Percentiles rank a stretch among this genome's conserved stretches.
These are phyloP conservation scores for Fusarium globosum DNA, from an alignment of 2,329 filamentous ascomycete genomes.

Conservation along the genomic window DNA sequence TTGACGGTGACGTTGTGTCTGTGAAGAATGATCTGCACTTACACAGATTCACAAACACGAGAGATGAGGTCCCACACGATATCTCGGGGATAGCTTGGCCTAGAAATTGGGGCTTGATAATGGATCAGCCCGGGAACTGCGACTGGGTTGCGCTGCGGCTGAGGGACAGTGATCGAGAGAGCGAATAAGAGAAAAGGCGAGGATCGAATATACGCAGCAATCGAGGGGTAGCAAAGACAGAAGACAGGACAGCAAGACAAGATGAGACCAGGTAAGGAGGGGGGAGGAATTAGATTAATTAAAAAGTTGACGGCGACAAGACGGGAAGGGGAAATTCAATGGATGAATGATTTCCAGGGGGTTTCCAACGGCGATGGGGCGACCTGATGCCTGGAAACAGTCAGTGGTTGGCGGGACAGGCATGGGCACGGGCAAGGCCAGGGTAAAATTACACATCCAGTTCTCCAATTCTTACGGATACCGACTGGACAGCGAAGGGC, in stretches of 20 bases:
- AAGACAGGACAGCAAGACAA: constrained; percentile 8
- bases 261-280: constrained; percentile 18
- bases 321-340: constrained; percentile 41
- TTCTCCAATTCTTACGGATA: constrained; percentile 23
- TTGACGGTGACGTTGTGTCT: constrained; percentile 29
- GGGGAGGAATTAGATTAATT: constrained; percentile 34
- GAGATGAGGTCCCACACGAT: constrained; percentile 33
- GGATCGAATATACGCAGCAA: not conserved
- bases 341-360: constrained; percentile 44
- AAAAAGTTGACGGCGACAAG: constrained; percentile 16
- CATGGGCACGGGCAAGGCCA: constrained; percentile 23
- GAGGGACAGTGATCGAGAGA: constrained; percentile 4
- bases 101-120: constrained; percentile 7
- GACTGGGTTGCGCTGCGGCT: not conserved
- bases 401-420: constrained; percentile 41
- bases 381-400: constrained; percentile 31
- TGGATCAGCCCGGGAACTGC: not conserved
- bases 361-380: constrained; percentile 41
- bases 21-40: constrained; percentile 39
- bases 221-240: constrained; percentile 23
- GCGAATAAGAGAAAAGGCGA: constrained; percentile 7
- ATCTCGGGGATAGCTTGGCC: constrained; percentile 25
- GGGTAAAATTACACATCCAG: constrained; percentile 45
- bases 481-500: constrained; percentile 11
- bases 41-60: constrained; percentile 36